Evolutionary conservation across 1,284 basidiomycete species (phyloP).

Genomic region (Athelia sp.): DNA sequence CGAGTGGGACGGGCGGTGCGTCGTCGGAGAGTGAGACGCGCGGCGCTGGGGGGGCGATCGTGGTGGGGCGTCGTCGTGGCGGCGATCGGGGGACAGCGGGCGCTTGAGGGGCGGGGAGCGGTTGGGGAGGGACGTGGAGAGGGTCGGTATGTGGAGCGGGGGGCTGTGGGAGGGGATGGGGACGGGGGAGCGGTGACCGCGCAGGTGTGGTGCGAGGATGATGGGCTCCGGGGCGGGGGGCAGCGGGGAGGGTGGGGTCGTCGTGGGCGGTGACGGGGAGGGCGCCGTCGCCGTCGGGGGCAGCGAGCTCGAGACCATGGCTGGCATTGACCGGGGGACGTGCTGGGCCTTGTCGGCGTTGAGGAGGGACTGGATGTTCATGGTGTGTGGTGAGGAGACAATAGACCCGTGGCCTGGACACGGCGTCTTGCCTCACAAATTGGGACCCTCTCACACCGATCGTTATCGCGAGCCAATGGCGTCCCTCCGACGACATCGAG

Average conservation of each 20-base stretch:
- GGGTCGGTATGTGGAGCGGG: no score
- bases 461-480: no score
- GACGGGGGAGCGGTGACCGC: conserved; percentile 13
- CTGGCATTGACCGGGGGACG: no score
- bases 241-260: conserved; percentile 2
- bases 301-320: no score
- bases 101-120: conserved; percentile 3
- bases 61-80: not conserved
- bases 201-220: conserved; percentile 33
- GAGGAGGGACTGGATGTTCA: conserved; percentile 25
- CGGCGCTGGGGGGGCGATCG: conserved; percentile 2
- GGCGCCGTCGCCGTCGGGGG: no score
- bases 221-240: conserved; percentile 22
- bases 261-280: conserved; percentile 32
- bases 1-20: no score
- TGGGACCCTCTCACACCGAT: not conserved
- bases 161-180: conserved; percentile 16
- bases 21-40: conserved; percentile 6
- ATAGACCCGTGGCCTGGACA: conserved; percentile 1
- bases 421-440: not conserved
- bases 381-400: conserved; percentile 22
- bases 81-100: conserved; percentile 2
- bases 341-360: not conserved
- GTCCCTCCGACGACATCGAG: no score
- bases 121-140: no score